phyloP scores from a whole-genome alignment of 352 stramenopile genomes.

The Phytophthora pisi region DNA sequence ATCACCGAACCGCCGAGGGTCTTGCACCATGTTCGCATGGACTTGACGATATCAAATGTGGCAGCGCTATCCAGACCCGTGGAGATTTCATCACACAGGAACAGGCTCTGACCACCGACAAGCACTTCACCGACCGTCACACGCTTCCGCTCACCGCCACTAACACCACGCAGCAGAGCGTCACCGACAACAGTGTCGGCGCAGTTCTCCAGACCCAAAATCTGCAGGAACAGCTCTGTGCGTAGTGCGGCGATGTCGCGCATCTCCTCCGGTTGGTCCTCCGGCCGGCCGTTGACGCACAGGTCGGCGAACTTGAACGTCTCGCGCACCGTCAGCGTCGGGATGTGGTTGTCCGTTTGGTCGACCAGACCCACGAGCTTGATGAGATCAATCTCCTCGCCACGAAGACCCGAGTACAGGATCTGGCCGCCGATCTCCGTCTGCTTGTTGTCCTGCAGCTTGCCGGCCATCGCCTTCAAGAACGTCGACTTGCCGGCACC shows the following conservation, averaged over 20 bases:
- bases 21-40: constrained; percentile 56
- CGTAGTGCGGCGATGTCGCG: constrained; percentile 63
- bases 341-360: constrained; percentile 37
- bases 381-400: constrained; percentile 63
- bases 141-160: constrained; percentile 86
- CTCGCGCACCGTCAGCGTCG: constrained; percentile 31
- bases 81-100: constrained; percentile 81
- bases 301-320: constrained; percentile 41
- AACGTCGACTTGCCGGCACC: constrained; percentile 82
- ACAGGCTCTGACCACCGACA: constrained; percentile 54
- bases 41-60: constrained; percentile 61
- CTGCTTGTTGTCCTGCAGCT: constrained; percentile 50
- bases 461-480: constrained; percentile 72
- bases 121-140: constrained; percentile 83
- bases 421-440: constrained; percentile 63
- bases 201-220: constrained; percentile 89
- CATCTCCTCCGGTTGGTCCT: constrained; percentile 75
- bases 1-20: constrained; percentile 41
- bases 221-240: constrained; percentile 70
- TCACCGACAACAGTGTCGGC: constrained; percentile 94
- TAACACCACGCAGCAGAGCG: constrained; percentile 84
- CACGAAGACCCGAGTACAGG: constrained; percentile 63
- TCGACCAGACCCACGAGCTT: constrained; percentile 73
- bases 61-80: constrained; percentile 63
- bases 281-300: constrained; percentile 47